Evolutionary conservation across 192 early-diverging fungal species (phyloP).

Genomic region (Linnemannia elongata): DNA sequence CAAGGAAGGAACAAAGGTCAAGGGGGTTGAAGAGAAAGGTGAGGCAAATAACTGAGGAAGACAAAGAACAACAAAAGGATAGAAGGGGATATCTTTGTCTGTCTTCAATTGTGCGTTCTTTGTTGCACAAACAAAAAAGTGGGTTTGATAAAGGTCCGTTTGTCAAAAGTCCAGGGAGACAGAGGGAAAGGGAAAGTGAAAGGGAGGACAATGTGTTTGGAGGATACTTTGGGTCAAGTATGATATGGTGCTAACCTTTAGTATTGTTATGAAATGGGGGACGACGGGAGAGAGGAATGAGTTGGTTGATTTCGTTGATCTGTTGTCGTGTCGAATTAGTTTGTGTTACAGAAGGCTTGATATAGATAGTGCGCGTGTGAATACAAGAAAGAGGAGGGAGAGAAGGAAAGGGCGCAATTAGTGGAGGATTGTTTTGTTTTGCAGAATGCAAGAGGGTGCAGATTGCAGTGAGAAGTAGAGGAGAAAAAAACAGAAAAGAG

Average conservation of each 20-base stretch:
- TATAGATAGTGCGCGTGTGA: neutral
- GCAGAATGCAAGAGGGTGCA: slow-evolving; percentile 7
- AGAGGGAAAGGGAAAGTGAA: slow-evolving; percentile 4
- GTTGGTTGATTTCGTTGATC: too few relatives aligned
- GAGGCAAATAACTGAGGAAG: too few relatives aligned
- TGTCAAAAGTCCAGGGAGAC: neutral
- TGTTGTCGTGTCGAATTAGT: too few relatives aligned
- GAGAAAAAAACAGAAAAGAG: neutral
- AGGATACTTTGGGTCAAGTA: too few relatives aligned
- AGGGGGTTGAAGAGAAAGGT: too few relatives aligned
- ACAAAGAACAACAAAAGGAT: neutral
- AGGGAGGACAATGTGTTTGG: neutral
- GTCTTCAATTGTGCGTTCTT: neutral
- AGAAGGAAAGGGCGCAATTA: neutral
- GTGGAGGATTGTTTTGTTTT: neutral
- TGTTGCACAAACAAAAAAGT: neutral
- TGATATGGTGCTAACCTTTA: neutral
- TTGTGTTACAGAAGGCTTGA: too few relatives aligned
- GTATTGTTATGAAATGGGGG: neutral
- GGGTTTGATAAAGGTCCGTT: neutral
- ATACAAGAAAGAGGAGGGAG: neutral
- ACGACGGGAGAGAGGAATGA: too few relatives aligned
- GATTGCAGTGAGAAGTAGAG: neutral
- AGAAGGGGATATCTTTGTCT: neutral
- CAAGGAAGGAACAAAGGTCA: too few relatives aligned